Percentiles rank a stretch among this genome's conserved stretches.
Evolutionary conservation across 805 yeast species (phyloP).

Genomic region (Jamesozyma lodderae): DNA sequence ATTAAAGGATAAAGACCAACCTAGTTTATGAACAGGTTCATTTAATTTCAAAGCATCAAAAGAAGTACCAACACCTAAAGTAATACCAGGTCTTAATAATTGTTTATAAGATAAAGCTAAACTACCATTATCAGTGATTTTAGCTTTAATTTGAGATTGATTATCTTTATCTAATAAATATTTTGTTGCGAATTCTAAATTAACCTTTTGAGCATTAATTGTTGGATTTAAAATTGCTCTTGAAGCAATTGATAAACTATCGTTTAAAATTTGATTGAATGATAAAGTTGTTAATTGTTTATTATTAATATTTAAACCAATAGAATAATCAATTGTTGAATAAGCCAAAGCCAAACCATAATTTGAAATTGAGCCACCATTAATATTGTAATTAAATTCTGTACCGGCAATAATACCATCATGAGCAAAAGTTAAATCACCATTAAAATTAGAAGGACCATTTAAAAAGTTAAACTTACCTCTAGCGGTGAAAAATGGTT

Average conservation of each 20-base stretch:
- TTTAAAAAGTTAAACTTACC: conserved; percentile 82
- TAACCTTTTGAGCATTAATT: conserved; percentile 56
- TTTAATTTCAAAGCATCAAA: conserved; percentile 90
- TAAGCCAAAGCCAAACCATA: conserved; percentile 92
- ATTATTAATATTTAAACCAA: conserved; percentile 63
- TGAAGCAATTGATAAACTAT: conserved; percentile 91
- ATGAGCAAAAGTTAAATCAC: conserved; percentile 89
- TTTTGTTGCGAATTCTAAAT: conserved; percentile 92
- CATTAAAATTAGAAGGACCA: conserved; percentile 90
- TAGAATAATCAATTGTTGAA: conserved; percentile 78
- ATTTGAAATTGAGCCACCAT: conserved; percentile 84
- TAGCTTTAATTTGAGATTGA: conserved; percentile 85
- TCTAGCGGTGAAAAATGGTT: conserved; percentile 88
- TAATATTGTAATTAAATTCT: conserved; percentile 91
- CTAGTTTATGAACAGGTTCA: conserved; percentile 97
- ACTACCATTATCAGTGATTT: conserved; percentile 91
- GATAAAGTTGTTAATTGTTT: conserved; percentile 86
- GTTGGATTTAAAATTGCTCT: conserved; percentile 90
- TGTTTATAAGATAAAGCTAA: conserved; percentile 91
- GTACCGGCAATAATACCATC: conserved; percentile 96
- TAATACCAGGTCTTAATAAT: conserved; percentile 91
- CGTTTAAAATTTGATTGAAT: conserved; percentile 91
- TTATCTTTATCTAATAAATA: conserved; percentile 37
- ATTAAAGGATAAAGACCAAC: conserved; percentile 86
- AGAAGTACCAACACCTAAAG: conserved; percentile 93